Evolutionary conservation across 257 asterid genomes (phyloP).

Genomic region (Forsythia suspensa): DNA sequence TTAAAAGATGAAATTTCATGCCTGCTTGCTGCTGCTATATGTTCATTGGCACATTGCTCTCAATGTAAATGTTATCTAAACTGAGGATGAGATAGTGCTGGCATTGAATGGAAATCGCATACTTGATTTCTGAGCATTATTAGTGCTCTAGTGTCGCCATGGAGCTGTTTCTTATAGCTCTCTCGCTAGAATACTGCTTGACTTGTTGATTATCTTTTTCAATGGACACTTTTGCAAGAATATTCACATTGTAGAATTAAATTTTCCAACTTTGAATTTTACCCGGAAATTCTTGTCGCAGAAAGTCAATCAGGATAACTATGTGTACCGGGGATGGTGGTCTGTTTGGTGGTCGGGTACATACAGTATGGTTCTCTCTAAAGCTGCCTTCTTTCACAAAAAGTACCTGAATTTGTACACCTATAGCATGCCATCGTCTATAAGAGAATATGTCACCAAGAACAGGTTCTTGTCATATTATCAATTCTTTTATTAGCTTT

Average conservation of each 20-base stretch:
- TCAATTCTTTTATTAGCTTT: not conserved
- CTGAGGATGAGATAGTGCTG: not conserved
- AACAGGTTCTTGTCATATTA: constrained; percentile 47
- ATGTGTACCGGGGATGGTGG: constrained; percentile 74
- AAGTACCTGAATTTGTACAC: constrained; percentile 75
- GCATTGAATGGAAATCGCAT: not conserved
- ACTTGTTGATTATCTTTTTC: not conserved
- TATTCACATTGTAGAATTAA: not conserved
- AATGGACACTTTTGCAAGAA: not conserved
- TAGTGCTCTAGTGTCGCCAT: not conserved
- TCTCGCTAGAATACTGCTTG: constrained; percentile 6
- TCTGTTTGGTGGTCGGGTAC: constrained; percentile 89
- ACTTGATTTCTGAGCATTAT: not conserved
- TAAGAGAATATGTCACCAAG: constrained; percentile 60
- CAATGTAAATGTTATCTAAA: not conserved
- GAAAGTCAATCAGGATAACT: constrained; percentile 44
- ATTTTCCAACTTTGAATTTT: not conserved
- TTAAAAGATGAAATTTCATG: not conserved
- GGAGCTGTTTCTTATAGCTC: not conserved
- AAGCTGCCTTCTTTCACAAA: constrained; percentile 80
- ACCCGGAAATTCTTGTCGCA: constrained; percentile 26
- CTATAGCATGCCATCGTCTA: constrained; percentile 73
- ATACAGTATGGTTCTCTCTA: constrained; percentile 74
- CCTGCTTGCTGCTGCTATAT: not conserved
- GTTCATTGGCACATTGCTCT: not conserved